Conservation (phyloP, 768 basidiomycete species). For the Udeniomyces megalosporus region DNA sequence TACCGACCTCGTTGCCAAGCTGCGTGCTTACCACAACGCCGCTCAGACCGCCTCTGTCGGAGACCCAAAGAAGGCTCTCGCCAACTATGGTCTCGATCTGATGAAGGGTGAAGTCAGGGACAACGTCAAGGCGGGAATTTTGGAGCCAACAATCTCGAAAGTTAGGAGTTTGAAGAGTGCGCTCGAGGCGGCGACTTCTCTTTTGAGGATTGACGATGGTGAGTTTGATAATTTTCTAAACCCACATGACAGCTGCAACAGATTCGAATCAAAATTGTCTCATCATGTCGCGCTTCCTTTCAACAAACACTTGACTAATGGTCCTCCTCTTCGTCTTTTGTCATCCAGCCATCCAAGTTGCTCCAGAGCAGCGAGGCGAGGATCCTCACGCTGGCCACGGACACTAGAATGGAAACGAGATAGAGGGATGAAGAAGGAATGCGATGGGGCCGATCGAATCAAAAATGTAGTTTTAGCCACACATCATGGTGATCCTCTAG, state of each 20-base stretch:
- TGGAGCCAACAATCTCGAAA: constrained; percentile 95
- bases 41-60: constrained; percentile 81
- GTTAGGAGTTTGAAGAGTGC: constrained; percentile 94
- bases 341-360: constrained; percentile 12
- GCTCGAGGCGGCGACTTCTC: constrained; percentile 84
- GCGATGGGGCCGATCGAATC: neutral
- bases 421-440: neutral
- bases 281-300: neutral
- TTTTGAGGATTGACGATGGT: constrained; percentile 71
- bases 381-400: constrained; percentile 8
- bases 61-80: constrained; percentile 75
- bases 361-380: constrained; percentile 13
- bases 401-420: neutral
- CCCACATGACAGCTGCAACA: no score
- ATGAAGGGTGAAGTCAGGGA: constrained; percentile 88
- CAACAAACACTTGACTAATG: neutral
- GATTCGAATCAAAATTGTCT: no score
- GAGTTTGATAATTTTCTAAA: no score
- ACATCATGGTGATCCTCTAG: no score
- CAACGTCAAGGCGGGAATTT: constrained; percentile 78
- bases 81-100: constrained; percentile 88
- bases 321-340: neutral
- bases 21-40: constrained; percentile 90
- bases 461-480: no score
- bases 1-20: constrained; percentile 88